phyloP scores from a whole-genome alignment of 495 filamentous ascomycete genomes.

The Neurospora sp. region DNA sequence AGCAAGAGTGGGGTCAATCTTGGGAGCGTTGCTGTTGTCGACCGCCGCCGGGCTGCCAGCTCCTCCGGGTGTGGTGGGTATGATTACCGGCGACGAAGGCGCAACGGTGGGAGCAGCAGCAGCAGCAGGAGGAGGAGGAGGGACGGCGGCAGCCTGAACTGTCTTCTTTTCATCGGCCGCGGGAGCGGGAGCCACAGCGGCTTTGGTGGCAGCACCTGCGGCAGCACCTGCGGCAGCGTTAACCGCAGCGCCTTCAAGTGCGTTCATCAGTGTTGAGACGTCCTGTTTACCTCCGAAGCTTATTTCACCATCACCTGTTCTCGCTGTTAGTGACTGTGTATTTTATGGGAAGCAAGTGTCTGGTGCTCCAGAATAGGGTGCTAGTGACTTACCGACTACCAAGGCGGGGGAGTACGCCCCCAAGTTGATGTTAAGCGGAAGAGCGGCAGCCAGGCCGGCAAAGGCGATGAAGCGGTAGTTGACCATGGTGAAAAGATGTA shows the following conservation, averaged over 20 bases:
- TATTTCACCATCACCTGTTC: conserved; percentile 54
- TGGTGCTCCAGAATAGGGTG: no score
- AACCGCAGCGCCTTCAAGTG: conserved; percentile 39
- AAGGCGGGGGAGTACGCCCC: conserved; percentile 49
- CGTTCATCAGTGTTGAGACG: conserved; percentile 39
- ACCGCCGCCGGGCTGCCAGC: conserved; percentile 13
- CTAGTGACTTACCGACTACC: conserved; percentile 21
- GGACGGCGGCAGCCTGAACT: conserved; percentile 4
- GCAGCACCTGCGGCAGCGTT: conserved; percentile 27
- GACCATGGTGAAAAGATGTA: conserved; percentile 29
- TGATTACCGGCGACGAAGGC: conserved; percentile 2
- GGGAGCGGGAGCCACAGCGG: conserved; percentile 1
- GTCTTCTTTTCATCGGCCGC: conserved; percentile 3
- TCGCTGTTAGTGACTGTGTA: conserved; percentile 10
- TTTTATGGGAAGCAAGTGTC: no score
- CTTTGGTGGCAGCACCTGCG: conserved; percentile 15
- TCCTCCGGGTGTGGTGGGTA: conserved; percentile 1
- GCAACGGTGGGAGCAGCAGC: neutral
- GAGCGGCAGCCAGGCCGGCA: conserved; percentile 34
- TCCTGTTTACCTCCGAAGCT: conserved; percentile 45
- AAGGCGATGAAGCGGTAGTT: conserved; percentile 28
- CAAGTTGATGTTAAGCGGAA: conserved; percentile 52
- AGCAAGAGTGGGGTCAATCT: conserved; percentile 23
- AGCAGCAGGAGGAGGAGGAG: conserved; percentile 12
- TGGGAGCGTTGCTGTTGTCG: conserved; percentile 2